Conservation (phyloP, 345 rosid species). For the Mallotus nudiflorus region DNA sequence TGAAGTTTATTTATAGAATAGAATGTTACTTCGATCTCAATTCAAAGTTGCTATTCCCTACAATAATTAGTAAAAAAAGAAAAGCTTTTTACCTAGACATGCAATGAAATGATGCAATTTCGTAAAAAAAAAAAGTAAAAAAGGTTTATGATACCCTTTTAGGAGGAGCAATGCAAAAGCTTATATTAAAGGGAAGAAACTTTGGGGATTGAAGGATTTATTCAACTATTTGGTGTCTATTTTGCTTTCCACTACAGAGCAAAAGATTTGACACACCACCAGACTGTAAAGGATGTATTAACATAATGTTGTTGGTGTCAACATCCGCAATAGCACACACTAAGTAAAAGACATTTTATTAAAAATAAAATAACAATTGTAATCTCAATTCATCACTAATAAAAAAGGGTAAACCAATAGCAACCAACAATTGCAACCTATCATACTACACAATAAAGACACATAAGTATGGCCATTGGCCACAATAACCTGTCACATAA, state of each 20-base stretch:
- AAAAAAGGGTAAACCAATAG: too few species aligned
- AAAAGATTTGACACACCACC: slow-evolving; percentile 41
- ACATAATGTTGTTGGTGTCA: slow-evolving; percentile 28
- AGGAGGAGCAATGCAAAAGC: slow-evolving; percentile 14
- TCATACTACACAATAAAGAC: too few species aligned
- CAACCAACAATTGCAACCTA: too few species aligned
- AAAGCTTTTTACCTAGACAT: neutral
- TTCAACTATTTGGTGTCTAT: neutral
- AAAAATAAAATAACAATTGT: neutral
- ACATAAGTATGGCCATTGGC: too few species aligned
- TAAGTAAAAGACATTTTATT: slow-evolving; percentile 5
- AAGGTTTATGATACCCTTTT: slow-evolving; percentile 9
- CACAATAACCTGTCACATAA: too few species aligned
- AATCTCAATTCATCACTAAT: neutral
- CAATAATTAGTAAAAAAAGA: neutral
- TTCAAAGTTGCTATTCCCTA: too few species aligned
- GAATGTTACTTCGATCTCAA: too few species aligned
- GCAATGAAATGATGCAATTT: neutral
- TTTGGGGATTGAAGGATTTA: slow-evolving; percentile 18
- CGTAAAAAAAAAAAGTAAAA: neutral
- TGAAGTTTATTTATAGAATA: too few species aligned
- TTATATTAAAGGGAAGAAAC: slow-evolving; percentile 13
- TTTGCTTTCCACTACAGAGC: slow-evolving; percentile 15
- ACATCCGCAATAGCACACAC: slow-evolving; percentile 16
- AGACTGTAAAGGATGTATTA: slow-evolving; percentile 39